Percentiles rank a stretch among this genome's conserved stretches.
Conservation (phyloP, 2,329 filamentous ascomycete genomes). For the Phaeophleospora eucalypticola region DNA sequence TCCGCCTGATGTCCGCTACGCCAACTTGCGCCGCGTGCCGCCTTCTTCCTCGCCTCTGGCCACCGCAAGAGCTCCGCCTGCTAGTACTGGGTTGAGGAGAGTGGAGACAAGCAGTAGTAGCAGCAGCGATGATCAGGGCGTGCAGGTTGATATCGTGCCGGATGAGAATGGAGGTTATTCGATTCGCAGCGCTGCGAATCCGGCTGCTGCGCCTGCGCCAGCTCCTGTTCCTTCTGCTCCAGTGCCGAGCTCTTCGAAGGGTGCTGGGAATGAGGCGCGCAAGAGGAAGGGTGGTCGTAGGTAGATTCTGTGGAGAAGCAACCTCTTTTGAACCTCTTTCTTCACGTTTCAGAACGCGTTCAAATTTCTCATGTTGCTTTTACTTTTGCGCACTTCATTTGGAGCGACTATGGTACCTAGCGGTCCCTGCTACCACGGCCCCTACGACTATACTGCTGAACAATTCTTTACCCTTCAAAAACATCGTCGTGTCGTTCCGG, state of each 20-base stretch:
- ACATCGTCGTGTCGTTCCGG: too few species aligned
- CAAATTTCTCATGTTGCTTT: too few species aligned
- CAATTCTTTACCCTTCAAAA: too few species aligned
- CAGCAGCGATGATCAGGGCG: constrained; percentile 29
- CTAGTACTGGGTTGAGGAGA: constrained; percentile 19
- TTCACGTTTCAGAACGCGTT: too few species aligned
- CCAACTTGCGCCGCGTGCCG: constrained; percentile 27
- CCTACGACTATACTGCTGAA: too few species aligned
- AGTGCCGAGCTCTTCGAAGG: constrained; percentile 9
- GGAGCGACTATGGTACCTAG: too few species aligned
- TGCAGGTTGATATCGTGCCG: constrained; percentile 27
- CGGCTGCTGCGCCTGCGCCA: constrained; percentile 9
- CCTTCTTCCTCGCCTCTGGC: constrained; percentile 24
- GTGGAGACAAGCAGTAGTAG: constrained; percentile 22
- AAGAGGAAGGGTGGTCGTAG: constrained; percentile 22
- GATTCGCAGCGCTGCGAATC: constrained; percentile 16
- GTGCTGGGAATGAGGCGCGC: constrained; percentile 16
- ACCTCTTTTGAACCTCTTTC: not conserved
- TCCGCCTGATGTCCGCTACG: constrained; percentile 34
- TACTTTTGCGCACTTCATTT: too few species aligned
- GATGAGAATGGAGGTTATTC: constrained; percentile 23
- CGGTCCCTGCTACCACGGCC: too few species aligned
- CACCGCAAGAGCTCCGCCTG: constrained; percentile 5
- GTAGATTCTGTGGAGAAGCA: constrained; percentile 1
- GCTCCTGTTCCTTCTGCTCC: not conserved